Evolutionary conservation across 352 stramenopile species (phyloP), one percentile per base, ranked within the genome.

Genomic region (Plasmopara muralis): DNA sequence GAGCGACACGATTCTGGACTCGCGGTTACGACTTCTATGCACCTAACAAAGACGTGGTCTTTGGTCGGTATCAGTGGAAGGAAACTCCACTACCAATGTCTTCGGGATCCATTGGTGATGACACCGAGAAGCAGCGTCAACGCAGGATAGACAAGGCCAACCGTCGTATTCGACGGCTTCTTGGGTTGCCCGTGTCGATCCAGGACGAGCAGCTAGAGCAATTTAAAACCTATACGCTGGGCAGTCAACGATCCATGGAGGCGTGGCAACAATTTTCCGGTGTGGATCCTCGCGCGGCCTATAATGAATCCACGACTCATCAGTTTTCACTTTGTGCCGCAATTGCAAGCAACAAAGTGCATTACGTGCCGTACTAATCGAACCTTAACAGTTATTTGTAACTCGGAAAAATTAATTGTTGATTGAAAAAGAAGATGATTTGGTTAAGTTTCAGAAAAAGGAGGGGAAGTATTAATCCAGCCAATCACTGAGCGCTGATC

Each of bases 11-110:
- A 25, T 95, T 92, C 56, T 95, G 84, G 84, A 95, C 84, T 28
- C 64, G 68, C 14, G 84, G 82, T 28, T 93, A 87, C 63, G 84
- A 95, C 38, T 93, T 95, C 41, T 95, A 95, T 59, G 62, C 84
- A 15, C 84, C 80, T 6, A 72, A 73, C 15, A 44, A 74, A 14
- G 72, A 85, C 64, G 53, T 79, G n/a, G 43, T 90, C 4, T 89
- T 81, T 50, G 76, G 66, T 54, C 66, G 60, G 30, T 91, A 93
- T 56, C 64, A 70, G 14, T 77, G 66, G 56, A 69, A 76, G 6
- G 57, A 80, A 28, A 50, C 57, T 30, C 57, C 61, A 8, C 29
- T 69, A 0, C 60, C 67, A 0, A 53, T 61, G 31, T n/a, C 45
- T 43, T 53, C 47, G 41, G 47, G 55, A 12, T 18, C 31, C 8